Evolutionary conservation across 805 yeast genomes (phyloP).

Genomic region (Myxozyma nipponensis): DNA sequence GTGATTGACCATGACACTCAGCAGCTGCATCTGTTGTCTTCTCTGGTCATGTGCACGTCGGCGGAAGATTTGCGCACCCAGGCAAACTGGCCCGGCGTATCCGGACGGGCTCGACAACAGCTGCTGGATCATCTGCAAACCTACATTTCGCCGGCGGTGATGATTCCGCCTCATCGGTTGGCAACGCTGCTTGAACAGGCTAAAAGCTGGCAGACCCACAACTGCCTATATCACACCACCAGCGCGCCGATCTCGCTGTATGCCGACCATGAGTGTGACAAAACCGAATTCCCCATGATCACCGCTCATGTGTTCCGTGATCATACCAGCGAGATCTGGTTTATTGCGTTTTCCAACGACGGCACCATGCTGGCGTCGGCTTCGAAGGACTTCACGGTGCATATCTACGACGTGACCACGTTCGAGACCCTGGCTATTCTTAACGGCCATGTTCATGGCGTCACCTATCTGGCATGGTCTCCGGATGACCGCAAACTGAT

Average conservation of each 20-base stretch:
- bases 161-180: slow-evolving; percentile 53
- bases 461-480: slow-evolving; percentile 67
- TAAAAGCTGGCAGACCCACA: slow-evolving; percentile 43
- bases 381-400: slow-evolving; percentile 60
- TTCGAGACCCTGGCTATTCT: slow-evolving; percentile 27
- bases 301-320: slow-evolving; percentile 46
- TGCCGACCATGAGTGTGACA: slow-evolving; percentile 39
- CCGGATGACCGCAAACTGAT: slow-evolving; percentile 63
- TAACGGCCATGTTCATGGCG: slow-evolving; percentile 35
- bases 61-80: slow-evolving; percentile 34
- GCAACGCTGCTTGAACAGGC: slow-evolving; percentile 52
- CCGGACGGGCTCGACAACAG: slow-evolving; percentile 41
- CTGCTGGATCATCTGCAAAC: slow-evolving; percentile 45
- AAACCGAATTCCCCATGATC: slow-evolving; percentile 46
- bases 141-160: slow-evolving; percentile 49
- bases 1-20: slow-evolving; percentile 32
- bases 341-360: slow-evolving; percentile 66
- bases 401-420: slow-evolving; percentile 61
- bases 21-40: slow-evolving; percentile 33
- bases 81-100: slow-evolving; percentile 37
- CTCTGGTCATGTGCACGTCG: slow-evolving; percentile 33
- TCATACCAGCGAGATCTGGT: slow-evolving; percentile 82
- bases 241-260: slow-evolving; percentile 34
- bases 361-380: slow-evolving; percentile 77
- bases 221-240: slow-evolving; percentile 37